Conservation (phyloP, 2,329 filamentous ascomycete genomes). For the Mollisiaceae sp. region DNA sequence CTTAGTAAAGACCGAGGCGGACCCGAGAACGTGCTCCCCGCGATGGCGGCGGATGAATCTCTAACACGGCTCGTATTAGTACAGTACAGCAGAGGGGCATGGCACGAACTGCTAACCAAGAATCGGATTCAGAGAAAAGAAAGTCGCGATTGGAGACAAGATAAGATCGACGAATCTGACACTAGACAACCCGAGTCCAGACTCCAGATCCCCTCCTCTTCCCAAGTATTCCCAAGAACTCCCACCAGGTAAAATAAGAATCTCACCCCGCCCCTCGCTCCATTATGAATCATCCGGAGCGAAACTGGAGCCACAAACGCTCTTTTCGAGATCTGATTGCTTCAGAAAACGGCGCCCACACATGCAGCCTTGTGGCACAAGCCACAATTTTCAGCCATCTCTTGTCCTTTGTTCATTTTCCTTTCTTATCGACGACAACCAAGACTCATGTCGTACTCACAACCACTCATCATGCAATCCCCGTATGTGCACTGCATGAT, state of each 20-base stretch:
- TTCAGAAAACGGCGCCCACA: no score
- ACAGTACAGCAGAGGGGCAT: background rate
- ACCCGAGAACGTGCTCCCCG: background rate
- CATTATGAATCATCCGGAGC: background rate
- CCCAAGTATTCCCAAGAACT: background rate
- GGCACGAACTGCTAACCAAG: background rate
- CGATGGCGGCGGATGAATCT: conserved; percentile 5
- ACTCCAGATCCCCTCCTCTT: background rate
- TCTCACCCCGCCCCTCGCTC: background rate
- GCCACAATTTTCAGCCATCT: background rate
- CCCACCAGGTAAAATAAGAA: background rate
- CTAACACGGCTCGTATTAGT: background rate
- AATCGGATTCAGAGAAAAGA: background rate
- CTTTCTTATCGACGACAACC: background rate
- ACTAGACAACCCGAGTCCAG: background rate
- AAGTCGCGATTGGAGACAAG: background rate
- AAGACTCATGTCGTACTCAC: background rate
- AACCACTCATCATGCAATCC: background rate
- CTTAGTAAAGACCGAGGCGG: background rate
- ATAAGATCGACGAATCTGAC: background rate
- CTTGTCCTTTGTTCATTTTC: background rate
- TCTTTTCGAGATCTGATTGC: no score
- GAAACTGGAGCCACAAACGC: background rate
- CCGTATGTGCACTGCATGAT: background rate
- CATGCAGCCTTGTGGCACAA: conserved; percentile 7